A percentile compares a stretch with the other conserved stretches of the same genome.
phyloP scores from a whole-genome alignment of 2,329 filamentous ascomycete genomes.

The Dactylellina leptospora region DNA sequence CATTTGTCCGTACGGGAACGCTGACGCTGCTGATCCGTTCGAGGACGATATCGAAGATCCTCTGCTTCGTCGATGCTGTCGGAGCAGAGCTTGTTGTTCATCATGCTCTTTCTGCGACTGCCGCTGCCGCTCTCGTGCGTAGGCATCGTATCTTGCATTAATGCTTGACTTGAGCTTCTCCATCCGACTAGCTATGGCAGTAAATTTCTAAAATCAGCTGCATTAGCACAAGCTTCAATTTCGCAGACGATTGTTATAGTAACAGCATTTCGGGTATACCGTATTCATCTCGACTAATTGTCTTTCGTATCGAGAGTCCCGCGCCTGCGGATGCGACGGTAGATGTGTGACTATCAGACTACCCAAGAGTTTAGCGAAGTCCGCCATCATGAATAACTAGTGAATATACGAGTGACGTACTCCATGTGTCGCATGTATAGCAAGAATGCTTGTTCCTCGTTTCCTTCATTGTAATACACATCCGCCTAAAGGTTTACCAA shows the following conservation, averaged over 20 bases:
- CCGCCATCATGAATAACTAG: too few species aligned
- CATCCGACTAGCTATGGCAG: constrained; percentile 61
- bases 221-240: too few species aligned
- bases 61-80: constrained; percentile 67
- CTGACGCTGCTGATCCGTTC: constrained; percentile 36
- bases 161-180: constrained; percentile 83
- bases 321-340: constrained; percentile 77
- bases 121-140: constrained; percentile 40
- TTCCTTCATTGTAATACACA: constrained; percentile 84
- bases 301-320: constrained; percentile 68
- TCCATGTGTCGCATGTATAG: constrained; percentile 85
- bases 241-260: background rate
- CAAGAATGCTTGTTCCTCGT: constrained; percentile 87
- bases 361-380: too few species aligned
- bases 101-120: constrained; percentile 34
- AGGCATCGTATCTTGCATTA: constrained; percentile 60
- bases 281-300: constrained; percentile 60
- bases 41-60: constrained; percentile 50
- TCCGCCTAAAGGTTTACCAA: constrained; percentile 69
- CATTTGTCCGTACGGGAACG: constrained; percentile 10
- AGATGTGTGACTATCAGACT: constrained; percentile 81
- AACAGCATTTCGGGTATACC: constrained; percentile 6
- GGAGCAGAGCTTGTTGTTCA: constrained; percentile 67
- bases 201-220: constrained; percentile 35
- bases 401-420: constrained; percentile 54